Evolutionary conservation across 140 eudicot species (phyloP), one percentile per base, ranked within the genome.

Genomic region (Cichorium intybus): DNA sequence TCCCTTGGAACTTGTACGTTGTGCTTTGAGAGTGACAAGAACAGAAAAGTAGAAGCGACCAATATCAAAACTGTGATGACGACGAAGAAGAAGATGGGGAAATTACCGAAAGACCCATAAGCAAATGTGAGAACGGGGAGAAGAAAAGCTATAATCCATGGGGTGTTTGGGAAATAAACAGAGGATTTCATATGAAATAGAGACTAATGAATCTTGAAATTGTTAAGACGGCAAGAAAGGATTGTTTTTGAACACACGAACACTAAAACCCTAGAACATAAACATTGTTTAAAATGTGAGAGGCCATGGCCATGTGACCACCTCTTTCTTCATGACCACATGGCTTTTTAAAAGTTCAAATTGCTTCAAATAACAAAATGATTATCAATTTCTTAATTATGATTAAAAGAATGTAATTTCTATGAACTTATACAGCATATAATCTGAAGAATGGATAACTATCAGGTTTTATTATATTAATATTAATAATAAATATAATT

Each of bases 111-210:
- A 61, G 66, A 20, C 66, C 76, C 81, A 72, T 31, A 62, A 37
- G 75, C 82, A 34, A 71, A 80, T 47, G 68, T 69, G 23, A 65
- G 37, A 31, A 79, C 22, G 37, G 82, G 74, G 15, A 69, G 43
- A 26, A 77, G 62, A 68, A 71, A 68, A 11, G 74, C 83, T 3
- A 81, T 16, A 8, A 70, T 70, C 85, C 84, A 81, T 56, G 68
- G 60, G 65, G 15, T 60, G 33, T 56, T 63, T 26, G 64, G 41
- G 60, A 65, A 70, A 71, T 46, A 68, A 28, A 63, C 12, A n/a
- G 52, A 66, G 49, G 69, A 64, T 67, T 70, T 82, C 96, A 82
- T 84, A 62, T 66, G 65, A 26, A 27, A 26, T 8, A 26, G 64
- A 24, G 57, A 55, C 28, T 24, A 41, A 28, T 60, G 43, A 49